These are phyloP conservation scores for Eurotiales sp. DNA, from an alignment of 2,329 filamentous ascomycete species.

Conservation along the genomic window DNA sequence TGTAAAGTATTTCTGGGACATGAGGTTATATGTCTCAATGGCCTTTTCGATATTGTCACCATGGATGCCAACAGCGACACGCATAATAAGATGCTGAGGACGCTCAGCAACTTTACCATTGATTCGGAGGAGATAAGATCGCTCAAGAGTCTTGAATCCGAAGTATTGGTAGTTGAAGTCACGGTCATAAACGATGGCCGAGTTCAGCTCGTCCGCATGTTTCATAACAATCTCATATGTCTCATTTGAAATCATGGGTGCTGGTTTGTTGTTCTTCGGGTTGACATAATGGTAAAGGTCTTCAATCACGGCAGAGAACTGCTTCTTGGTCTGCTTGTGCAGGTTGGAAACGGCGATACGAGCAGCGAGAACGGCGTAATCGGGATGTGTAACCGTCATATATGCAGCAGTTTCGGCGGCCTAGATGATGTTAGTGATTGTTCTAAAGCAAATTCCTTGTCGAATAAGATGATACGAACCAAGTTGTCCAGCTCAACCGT, in stretches of 20 bases:
- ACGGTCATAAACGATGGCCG: constrained; percentile 96
- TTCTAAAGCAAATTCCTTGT: constrained; percentile 15
- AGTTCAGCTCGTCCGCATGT: constrained; percentile 95
- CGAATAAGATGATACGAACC: constrained; percentile 54
- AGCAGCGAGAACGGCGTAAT: constrained; percentile 96
- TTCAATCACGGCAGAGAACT: constrained; percentile 91
- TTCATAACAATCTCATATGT: constrained; percentile 93
- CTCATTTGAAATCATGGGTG: constrained; percentile 91
- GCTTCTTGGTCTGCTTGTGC: constrained; percentile 99
- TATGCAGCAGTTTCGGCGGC: constrained; percentile 98
- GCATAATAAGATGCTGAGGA: constrained; percentile 99
- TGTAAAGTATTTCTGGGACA: constrained; percentile 98
- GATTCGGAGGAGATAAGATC: constrained; percentile 93
- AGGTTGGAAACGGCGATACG: constrained; percentile 99
- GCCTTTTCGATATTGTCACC: constrained; percentile 91
- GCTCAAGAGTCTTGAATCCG: constrained; percentile 97
- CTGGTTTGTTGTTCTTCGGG: constrained; percentile 76
- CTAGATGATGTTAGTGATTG: constrained; percentile 46
- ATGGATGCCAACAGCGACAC: constrained; percentile 95
- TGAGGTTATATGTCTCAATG: constrained; percentile 96
- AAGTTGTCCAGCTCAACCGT: constrained; percentile 95
- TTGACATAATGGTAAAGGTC: constrained; percentile 97
- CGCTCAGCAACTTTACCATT: constrained; percentile 95
- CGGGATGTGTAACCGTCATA: constrained; percentile 98
- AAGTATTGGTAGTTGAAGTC: constrained; percentile 99